These are phyloP conservation scores for Cystobasidium slooffiae DNA, from an alignment of 1,284 basidiomycete species.

Conservation along the genomic window DNA sequence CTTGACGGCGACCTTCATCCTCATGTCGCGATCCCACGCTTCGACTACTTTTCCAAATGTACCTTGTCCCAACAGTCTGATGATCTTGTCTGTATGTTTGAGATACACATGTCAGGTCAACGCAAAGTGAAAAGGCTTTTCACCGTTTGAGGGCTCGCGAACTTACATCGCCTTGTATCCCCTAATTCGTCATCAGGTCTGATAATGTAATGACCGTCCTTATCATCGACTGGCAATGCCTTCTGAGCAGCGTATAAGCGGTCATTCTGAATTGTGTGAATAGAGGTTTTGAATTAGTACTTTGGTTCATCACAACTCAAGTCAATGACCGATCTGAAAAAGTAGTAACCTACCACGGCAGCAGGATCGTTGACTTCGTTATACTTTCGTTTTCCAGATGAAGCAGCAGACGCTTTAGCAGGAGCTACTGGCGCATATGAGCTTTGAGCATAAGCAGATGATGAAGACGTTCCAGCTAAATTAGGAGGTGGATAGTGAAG, in stretches of 20 bases:
- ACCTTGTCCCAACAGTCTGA: slow-evolving; percentile 89
- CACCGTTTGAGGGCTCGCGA: not conserved
- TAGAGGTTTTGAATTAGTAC: not conserved
- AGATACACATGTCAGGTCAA: slow-evolving; percentile 4
- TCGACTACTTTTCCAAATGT: slow-evolving; percentile 99
- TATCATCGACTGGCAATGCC: slow-evolving; percentile 53
- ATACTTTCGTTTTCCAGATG: slow-evolving; percentile 37
- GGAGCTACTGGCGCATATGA: slow-evolving; percentile 6
- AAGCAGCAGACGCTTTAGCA: slow-evolving; percentile 11
- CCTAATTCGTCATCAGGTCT: slow-evolving; percentile 55
- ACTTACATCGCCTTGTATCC: slow-evolving; percentile 45
- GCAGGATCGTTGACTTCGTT: slow-evolving; percentile 39
- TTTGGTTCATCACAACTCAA: no score
- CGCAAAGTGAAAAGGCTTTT: not conserved
- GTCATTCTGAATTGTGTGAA: slow-evolving; percentile 15
- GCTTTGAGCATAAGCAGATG: slow-evolving; percentile 14
- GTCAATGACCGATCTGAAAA: not conserved
- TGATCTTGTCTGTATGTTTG: slow-evolving; percentile 63
- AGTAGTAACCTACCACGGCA: slow-evolving; percentile 24
- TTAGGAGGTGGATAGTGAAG: slow-evolving; percentile 18
- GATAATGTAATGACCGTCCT: slow-evolving; percentile 59
- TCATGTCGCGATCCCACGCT: slow-evolving; percentile 72
- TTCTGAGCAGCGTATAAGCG: slow-evolving; percentile 25
- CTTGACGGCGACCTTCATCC: slow-evolving; percentile 87
- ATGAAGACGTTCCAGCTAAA: not conserved